phyloP scores from a whole-genome alignment of 2,329 filamentous ascomycete genomes.

The Ophiostoma ips region DNA sequence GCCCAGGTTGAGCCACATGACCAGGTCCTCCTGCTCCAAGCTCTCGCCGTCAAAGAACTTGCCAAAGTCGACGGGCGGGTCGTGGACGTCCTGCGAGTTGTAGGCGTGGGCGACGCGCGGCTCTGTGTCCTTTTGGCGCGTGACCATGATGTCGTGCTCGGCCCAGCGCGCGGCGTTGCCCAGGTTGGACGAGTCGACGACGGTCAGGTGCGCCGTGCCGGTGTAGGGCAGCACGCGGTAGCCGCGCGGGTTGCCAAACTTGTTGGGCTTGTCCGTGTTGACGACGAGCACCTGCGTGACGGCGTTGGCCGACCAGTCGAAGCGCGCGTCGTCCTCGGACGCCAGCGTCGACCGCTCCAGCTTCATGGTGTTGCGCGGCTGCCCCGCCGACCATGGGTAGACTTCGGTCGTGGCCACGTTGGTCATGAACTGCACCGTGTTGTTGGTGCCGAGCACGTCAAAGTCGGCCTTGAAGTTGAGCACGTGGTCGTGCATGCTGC shows the following conservation, averaged over 20 bases:
- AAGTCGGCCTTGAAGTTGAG: conserved; percentile 41
- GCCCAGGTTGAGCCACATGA: conserved; percentile 37
- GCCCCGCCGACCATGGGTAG: conserved; percentile 36
- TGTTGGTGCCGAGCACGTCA: conserved; percentile 34
- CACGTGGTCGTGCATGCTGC: conserved; percentile 42
- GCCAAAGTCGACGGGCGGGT: conserved; percentile 37
- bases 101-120: conserved; percentile 29
- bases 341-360: conserved; percentile 28
- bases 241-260: conserved; percentile 36
- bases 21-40: conserved; percentile 30
- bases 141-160: conserved; percentile 35
- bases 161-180: conserved; percentile 34
- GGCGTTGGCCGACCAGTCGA: conserved; percentile 35
- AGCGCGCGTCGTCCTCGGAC: conserved; percentile 28
- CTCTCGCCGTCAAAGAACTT: conserved; percentile 33
- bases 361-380: conserved; percentile 36
- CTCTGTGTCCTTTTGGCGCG: conserved; percentile 38
- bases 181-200: conserved; percentile 32
- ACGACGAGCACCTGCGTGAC: conserved; percentile 35
- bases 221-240: conserved; percentile 33
- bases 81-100: conserved; percentile 29
- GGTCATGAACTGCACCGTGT: conserved; percentile 27
- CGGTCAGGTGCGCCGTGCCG: conserved; percentile 30
- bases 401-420: conserved; percentile 20
- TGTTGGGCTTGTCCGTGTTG: conserved; percentile 34